Conservation (phyloP, 108 stramenopile species). For the Cyclotella baltica region DNA sequence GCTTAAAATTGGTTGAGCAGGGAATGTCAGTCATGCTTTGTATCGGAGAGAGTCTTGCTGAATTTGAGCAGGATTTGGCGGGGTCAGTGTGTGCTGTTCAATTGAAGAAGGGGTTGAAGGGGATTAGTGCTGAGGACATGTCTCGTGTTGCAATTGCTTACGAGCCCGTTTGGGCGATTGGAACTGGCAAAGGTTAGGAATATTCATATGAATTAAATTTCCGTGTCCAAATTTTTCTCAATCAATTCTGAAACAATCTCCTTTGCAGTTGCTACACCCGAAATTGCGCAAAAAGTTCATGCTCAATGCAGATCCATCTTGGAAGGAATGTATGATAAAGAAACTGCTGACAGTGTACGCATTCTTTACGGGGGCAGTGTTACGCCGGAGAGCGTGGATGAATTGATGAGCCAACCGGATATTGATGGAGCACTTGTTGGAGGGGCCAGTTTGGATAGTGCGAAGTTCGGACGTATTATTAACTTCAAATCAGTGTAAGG, state of each 20-base stretch:
- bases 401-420: slow-evolving; percentile 90
- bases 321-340: slow-evolving; percentile 78
- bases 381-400: slow-evolving; percentile 93
- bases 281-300: slow-evolving; percentile 88
- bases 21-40: slow-evolving; percentile 96
- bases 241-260: no score
- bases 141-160: slow-evolving; percentile 93
- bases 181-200: slow-evolving; percentile 61
- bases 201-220: background rate
- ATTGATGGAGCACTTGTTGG: slow-evolving; percentile 98
- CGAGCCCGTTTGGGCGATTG: slow-evolving; percentile 96
- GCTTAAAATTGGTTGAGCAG: slow-evolving; percentile 84
- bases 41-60: slow-evolving; percentile 93
- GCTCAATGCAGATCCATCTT: slow-evolving; percentile 81
- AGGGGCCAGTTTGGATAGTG: slow-evolving; percentile 90
- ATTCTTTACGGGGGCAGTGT: slow-evolving; percentile 96
- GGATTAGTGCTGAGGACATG: slow-evolving; percentile 85
- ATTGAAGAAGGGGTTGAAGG: slow-evolving; percentile 89
- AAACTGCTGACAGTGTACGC: slow-evolving; percentile 77
- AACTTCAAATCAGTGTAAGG: slow-evolving; percentile 71
- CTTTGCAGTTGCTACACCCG: slow-evolving; percentile 64
- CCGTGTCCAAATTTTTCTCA: background rate
- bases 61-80: slow-evolving; percentile 93
- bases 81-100: slow-evolving; percentile 91
- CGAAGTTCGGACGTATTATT: slow-evolving; percentile 93